Percentiles rank a stretch among this genome's conserved stretches.
Evolutionary conservation across 2,329 filamentous ascomycete genomes (phyloP).

Genomic region (Ophioceras dolichostomum): DNA sequence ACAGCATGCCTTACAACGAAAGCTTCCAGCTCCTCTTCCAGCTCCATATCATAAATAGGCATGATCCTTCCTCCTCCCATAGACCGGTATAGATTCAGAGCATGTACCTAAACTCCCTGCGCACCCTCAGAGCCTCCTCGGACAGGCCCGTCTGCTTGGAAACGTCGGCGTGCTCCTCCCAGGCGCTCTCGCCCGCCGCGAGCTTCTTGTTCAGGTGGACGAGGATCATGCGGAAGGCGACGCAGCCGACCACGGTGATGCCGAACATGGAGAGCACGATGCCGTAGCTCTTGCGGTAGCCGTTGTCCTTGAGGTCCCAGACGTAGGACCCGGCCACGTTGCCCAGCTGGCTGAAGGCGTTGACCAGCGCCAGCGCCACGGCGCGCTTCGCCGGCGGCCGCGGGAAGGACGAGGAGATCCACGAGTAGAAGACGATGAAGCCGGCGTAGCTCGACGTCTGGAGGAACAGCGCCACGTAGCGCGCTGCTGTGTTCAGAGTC

Average conservation of each 20-base stretch:
- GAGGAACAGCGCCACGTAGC: slow-evolving; percentile 48
- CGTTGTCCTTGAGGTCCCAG: slow-evolving; percentile 36
- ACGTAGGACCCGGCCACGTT: slow-evolving; percentile 19
- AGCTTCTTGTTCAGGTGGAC: slow-evolving; percentile 25
- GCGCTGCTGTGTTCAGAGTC: slow-evolving; percentile 40
- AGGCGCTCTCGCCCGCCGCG: slow-evolving; percentile 26
- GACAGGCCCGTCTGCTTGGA: slow-evolving; percentile 26
- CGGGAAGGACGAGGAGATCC: slow-evolving; percentile 35
- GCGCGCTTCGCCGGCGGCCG: slow-evolving; percentile 48
- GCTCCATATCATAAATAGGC: no score
- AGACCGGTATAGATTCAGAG: slow-evolving; percentile 17
- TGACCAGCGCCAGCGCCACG: slow-evolving; percentile 48
- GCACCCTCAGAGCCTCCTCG: slow-evolving; percentile 26
- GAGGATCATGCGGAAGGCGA: slow-evolving; percentile 32
- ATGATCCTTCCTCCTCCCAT: no score
- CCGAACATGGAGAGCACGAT: slow-evolving; percentile 55
- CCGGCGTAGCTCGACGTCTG: slow-evolving; percentile 41
- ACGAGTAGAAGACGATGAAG: slow-evolving; percentile 31
- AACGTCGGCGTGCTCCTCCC: slow-evolving; percentile 23
- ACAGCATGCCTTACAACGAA: no score
- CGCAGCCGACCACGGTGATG: slow-evolving; percentile 40
- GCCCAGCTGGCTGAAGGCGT: slow-evolving; percentile 43
- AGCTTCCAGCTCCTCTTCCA: no score
- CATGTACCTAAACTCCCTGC: slow-evolving; percentile 34
- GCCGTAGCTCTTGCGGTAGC: slow-evolving; percentile 51